Base-by-base conservation (phyloP, 345 rosid genomes). In the Eucalyptus urophylla region DNA sequence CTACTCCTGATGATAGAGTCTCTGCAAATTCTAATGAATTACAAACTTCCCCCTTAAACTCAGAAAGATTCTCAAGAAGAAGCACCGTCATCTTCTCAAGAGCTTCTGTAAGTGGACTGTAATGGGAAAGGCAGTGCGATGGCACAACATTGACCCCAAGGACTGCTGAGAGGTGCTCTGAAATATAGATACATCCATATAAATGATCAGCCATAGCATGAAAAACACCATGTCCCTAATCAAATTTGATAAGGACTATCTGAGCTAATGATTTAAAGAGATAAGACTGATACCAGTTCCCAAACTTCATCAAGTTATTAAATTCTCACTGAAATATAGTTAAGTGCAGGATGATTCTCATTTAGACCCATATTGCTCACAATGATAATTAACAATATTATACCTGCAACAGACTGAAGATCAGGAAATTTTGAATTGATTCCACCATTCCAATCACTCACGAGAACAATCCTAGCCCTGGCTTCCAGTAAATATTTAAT, bases 41-140 rank as follows among this genome's bases (percentile, higher is more conserved):
- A 88, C 94, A 92, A 91, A 91, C 93, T 92, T 95, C 97, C 89
- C 90, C 95, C 92, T 93, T 95, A 88, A 91, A 90, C 69, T 90
- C 88, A 27, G 95, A 90, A 88, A 95, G 96, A 90, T 95, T 95
- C 91, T 92, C 93, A 44, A 94, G 92, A 87, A 95, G 94, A 87
- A 95, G 86, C 86, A 92, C 89, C 80, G 91, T 92, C 62, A 90
- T 91, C 86, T 89, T 87, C 88, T 90, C 83, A 37, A 92, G 86
- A 86, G 44, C 88, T 91, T 93, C 93, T 90, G 54, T 87, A 90
- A 87, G 49, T 54, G 88, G 90, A 87, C 53, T 58, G 88, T 86
- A 54, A 91, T 24, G 65, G 86, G 92, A 92, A 91, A 89, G 56
- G 89, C 91, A 88, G 51, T 67, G 88, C 27, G 88, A 65, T 9